A percentile compares a stretch with the other conserved stretches of the same genome.
Evolutionary conservation across 495 filamentous ascomycete genomes (phyloP).

Genomic region (Hypoxylon crocopeplum): DNA sequence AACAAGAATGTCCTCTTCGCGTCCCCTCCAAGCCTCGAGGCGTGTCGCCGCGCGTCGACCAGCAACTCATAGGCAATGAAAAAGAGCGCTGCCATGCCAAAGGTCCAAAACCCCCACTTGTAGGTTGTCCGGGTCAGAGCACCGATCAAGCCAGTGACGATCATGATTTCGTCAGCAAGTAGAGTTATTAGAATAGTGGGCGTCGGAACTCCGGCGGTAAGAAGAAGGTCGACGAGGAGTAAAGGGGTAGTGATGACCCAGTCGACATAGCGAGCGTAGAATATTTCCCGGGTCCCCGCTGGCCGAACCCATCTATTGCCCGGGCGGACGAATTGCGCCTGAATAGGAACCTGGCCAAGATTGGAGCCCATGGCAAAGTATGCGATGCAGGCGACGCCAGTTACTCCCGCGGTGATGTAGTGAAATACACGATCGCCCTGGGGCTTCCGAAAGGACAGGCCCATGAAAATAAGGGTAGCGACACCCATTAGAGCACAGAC

Average conservation of each 20-base stretch:
- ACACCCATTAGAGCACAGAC: conserved; percentile 58
- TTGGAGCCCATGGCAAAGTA: conserved; percentile 76
- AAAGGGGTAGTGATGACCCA: conserved; percentile 60
- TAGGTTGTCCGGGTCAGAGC: conserved; percentile 62
- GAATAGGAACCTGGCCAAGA: conserved; percentile 68
- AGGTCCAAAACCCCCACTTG: conserved; percentile 74
- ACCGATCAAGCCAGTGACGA: conserved; percentile 67
- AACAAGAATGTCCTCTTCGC: conserved; percentile 59
- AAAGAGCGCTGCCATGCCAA: conserved; percentile 65
- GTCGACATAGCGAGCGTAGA: conserved; percentile 75
- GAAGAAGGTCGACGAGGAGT: conserved; percentile 64
- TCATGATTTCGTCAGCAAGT: conserved; percentile 67
- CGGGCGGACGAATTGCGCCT: conserved; percentile 57
- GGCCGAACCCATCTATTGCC: conserved; percentile 45
- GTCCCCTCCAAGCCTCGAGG: conserved; percentile 56
- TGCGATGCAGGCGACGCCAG: conserved; percentile 67
- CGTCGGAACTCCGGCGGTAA: conserved; percentile 70
- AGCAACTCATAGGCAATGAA: conserved; percentile 64
- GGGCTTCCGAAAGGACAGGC: conserved; percentile 52
- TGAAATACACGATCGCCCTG: conserved; percentile 69
- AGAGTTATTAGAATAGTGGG: conserved; percentile 68
- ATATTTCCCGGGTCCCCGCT: conserved; percentile 66
- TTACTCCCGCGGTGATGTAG: conserved; percentile 68
- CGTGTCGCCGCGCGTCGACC: conserved; percentile 59
- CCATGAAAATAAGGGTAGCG: conserved; percentile 52